These are phyloP conservation scores for Raffaelea arxii DNA, from an alignment of 2,329 filamentous ascomycete species.

Conservation along the genomic window DNA sequence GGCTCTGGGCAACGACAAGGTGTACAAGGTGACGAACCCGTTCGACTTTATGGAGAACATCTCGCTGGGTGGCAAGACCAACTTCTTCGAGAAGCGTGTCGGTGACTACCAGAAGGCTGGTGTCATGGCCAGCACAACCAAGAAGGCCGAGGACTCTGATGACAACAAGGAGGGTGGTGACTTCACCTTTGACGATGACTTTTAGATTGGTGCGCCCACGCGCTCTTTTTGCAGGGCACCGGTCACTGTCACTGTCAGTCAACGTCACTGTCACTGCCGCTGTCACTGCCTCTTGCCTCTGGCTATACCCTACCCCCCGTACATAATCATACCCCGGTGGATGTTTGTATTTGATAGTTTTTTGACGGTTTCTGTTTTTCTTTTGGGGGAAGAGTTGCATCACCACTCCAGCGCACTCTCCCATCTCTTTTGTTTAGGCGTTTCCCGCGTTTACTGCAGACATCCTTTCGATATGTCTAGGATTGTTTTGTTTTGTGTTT, in stretches of 20 bases:
- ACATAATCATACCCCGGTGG: too few species aligned
- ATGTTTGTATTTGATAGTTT: too few species aligned
- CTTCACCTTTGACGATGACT: slow-evolving; percentile 94
- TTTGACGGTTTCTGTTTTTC: too few species aligned
- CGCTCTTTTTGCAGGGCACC: neutral
- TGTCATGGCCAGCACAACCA: slow-evolving; percentile 89
- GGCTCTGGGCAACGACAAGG: slow-evolving; percentile 86
- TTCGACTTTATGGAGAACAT: slow-evolving; percentile 99
- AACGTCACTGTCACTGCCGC: too few species aligned
- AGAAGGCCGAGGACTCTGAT: slow-evolving; percentile 36
- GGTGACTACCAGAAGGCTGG: slow-evolving; percentile 99
- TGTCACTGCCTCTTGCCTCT: too few species aligned
- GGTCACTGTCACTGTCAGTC: too few species aligned
- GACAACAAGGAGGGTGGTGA: slow-evolving; percentile 58
- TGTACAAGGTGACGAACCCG: slow-evolving; percentile 87
- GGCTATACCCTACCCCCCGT: too few species aligned
- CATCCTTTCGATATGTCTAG: neutral
- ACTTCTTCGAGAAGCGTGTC: slow-evolving; percentile 99
- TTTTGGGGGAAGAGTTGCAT: too few species aligned
- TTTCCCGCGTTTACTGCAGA: neutral
- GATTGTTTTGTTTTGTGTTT: slow-evolving; percentile 1
- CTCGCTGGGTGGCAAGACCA: slow-evolving; percentile 96
- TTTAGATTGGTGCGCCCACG: too few species aligned
- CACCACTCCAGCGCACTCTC: too few species aligned
- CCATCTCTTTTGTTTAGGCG: neutral